Conservation (phyloP, 1,139 yeast species). For the Arxiozyma slooffiae region DNA sequence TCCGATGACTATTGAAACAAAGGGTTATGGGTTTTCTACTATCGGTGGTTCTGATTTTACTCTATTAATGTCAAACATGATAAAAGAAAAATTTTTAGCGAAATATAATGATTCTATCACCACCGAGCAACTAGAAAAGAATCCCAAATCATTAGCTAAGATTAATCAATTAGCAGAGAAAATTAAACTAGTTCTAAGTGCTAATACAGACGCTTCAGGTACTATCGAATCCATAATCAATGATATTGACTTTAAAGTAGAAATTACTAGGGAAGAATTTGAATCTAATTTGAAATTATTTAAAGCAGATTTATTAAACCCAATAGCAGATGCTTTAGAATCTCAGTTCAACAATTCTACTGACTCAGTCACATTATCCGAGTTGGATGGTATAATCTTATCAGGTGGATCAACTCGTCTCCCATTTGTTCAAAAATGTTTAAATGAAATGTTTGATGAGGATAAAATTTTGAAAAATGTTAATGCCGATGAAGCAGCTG, state of each 20-base stretch:
- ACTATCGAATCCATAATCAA: constrained; percentile 61
- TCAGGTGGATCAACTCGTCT: constrained; percentile 91
- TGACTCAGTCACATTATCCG: constrained; percentile 23
- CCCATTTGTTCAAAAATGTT: constrained; percentile 66
- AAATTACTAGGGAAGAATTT: constrained; percentile 65
- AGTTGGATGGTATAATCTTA: constrained; percentile 60
- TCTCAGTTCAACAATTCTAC: constrained; percentile 27
- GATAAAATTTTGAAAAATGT: constrained; percentile 72
- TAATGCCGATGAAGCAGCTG: constrained; percentile 93
- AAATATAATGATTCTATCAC: constrained; percentile 27
- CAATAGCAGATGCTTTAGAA: constrained; percentile 47
- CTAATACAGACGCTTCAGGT: constrained; percentile 66
- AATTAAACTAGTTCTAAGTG: constrained; percentile 77
- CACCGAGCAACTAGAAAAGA: constrained; percentile 36
- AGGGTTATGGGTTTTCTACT: constrained; percentile 61
- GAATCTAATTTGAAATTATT: constrained; percentile 41
- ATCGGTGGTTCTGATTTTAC: constrained; percentile 77
- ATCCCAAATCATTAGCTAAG: constrained; percentile 55
- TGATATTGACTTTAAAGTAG: constrained; percentile 62
- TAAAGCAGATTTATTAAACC: constrained; percentile 41
- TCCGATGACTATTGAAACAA: constrained; percentile 45
- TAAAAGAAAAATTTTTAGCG: constrained; percentile 48
- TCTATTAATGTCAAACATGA: constrained; percentile 47
- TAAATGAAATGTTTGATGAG: constrained; percentile 47
- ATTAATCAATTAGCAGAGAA: constrained; percentile 78